These are phyloP conservation scores for Gossypium davidsonii DNA, from an alignment of 441 rosid species.

Conservation along the genomic window DNA sequence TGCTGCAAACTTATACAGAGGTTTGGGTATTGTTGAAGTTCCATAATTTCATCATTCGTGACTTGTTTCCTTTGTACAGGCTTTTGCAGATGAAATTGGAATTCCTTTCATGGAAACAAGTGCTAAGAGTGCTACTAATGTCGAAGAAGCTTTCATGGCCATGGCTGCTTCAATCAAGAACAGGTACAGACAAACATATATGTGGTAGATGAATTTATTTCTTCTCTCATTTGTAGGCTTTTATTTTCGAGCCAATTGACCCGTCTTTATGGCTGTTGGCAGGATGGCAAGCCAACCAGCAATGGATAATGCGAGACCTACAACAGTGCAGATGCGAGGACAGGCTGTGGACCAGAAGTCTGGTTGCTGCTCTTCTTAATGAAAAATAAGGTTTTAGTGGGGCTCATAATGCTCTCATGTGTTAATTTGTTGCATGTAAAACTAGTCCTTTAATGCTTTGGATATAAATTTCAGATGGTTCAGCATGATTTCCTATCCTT, in stretches of 20 bases:
- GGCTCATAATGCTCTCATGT: constrained; percentile 15
- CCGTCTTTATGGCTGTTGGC: constrained; percentile 8
- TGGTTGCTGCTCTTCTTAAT: constrained; percentile 84
- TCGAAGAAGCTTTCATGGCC: constrained; percentile 83
- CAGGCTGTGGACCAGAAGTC: constrained; percentile 83
- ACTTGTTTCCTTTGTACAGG: constrained; percentile 27
- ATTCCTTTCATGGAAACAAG: constrained; percentile 77
- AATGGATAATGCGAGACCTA: constrained; percentile 63
- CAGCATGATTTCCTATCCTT: constrained; percentile 19
- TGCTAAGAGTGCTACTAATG: constrained; percentile 66
- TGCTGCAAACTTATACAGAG: neutral
- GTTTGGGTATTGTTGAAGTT: neutral
- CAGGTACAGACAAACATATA: constrained; percentile 28
- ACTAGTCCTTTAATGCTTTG: constrained; percentile 32
- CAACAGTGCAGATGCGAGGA: constrained; percentile 84
- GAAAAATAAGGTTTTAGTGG: constrained; percentile 3
- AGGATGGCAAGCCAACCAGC: constrained; percentile 99
- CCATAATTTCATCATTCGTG: neutral
- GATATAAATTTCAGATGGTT: constrained; percentile 16
- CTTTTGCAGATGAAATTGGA: constrained; percentile 80
- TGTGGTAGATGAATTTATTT: neutral
- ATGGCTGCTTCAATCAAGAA: constrained; percentile 69
- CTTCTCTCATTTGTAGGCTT: neutral
- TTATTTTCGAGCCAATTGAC: neutral
- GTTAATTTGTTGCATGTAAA: constrained; percentile 42